Conservation (phyloP, 2,329 filamentous ascomycete genomes). For the Fusarium domesticum region DNA sequence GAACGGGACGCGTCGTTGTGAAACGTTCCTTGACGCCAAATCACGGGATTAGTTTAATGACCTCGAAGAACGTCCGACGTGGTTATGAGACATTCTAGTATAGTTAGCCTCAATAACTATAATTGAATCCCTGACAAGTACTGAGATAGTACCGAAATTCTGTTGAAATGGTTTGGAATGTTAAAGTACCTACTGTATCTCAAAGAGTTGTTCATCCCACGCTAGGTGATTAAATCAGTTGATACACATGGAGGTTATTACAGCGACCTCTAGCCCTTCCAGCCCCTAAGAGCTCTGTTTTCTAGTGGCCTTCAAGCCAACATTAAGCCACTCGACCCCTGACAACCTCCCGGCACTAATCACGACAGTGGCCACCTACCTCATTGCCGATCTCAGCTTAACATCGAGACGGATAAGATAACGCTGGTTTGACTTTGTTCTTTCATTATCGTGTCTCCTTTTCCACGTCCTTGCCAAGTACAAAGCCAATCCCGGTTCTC, state of each 20-base stretch:
- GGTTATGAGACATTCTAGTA: neutral
- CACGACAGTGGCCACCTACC: conserved; percentile 6
- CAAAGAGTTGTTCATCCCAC: too few species aligned
- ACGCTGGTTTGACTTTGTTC: neutral
- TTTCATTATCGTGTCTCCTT: neutral
- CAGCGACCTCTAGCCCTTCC: conserved; percentile 1
- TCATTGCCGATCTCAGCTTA: neutral
- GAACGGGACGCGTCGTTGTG: conserved; percentile 10
- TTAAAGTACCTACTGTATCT: conserved; percentile 7
- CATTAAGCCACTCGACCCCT: conserved; percentile 15
- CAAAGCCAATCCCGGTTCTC: conserved; percentile 12
- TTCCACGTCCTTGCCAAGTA: conserved; percentile 4
- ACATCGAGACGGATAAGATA: neutral
- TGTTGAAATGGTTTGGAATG: neutral
- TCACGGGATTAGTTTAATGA: conserved; percentile 13
- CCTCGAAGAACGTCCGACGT: neutral
- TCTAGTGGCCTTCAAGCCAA: conserved; percentile 12
- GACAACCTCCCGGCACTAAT: conserved; percentile 7
- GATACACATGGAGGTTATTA: too few species aligned
- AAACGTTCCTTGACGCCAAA: conserved; percentile 11
- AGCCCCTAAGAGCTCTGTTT: conserved; percentile 9
- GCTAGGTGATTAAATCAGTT: too few species aligned
- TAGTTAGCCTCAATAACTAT: neutral
- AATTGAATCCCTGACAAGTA: too few species aligned
- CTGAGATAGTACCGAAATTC: neutral